phyloP scores from a whole-genome alignment of 352 stramenopile genomes.

The Pythium grandisporangium region DNA sequence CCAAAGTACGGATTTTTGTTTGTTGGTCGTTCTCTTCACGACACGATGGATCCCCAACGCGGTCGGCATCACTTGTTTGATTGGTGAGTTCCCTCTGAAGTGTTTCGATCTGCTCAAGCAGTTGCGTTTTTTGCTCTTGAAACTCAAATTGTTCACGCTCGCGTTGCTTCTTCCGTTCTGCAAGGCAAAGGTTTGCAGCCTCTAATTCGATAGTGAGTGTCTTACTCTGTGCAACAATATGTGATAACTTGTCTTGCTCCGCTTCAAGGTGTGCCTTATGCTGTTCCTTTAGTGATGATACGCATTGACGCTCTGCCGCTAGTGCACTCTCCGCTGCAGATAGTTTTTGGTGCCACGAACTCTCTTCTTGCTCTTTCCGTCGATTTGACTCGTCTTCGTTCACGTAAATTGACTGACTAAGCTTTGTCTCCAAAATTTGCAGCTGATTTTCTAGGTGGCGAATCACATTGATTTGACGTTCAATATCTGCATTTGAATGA shows the following conservation, averaged over 20 bases:
- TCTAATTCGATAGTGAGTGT: slow-evolving; percentile 42
- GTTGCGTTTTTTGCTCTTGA: slow-evolving; percentile 13
- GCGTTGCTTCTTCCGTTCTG: slow-evolving; percentile 56
- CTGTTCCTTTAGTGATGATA: slow-evolving; percentile 25
- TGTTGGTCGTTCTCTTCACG: slow-evolving; percentile 1
- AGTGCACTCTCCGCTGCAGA: slow-evolving; percentile 43
- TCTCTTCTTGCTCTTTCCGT: slow-evolving; percentile 31
- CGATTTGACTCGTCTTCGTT: slow-evolving; percentile 38
- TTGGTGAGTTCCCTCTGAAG: slow-evolving; percentile 11
- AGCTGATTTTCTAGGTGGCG: slow-evolving; percentile 38
- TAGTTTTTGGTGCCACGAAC: slow-evolving; percentile 51
- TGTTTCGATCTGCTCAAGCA: slow-evolving; percentile 10
- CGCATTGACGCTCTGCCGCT: slow-evolving; percentile 26
- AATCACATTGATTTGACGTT: slow-evolving; percentile 16
- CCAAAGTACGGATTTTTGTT: neutral
- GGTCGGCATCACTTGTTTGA: no score
- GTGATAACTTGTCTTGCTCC: slow-evolving; percentile 31
- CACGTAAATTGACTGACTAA: slow-evolving; percentile 33
- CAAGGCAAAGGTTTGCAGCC: slow-evolving; percentile 60
- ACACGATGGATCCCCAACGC: no score
- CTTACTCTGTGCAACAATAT: slow-evolving; percentile 27
- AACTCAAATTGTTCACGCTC: slow-evolving; percentile 24
- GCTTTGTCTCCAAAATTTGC: slow-evolving; percentile 30
- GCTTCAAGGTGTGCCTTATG: slow-evolving; percentile 20
- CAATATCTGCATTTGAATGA: slow-evolving; percentile 18